Percentiles rank a stretch among this genome's conserved stretches.
Evolutionary conservation across 768 basidiomycete species (phyloP).

Genomic region (Trichaptum fuscoviolaceum): DNA sequence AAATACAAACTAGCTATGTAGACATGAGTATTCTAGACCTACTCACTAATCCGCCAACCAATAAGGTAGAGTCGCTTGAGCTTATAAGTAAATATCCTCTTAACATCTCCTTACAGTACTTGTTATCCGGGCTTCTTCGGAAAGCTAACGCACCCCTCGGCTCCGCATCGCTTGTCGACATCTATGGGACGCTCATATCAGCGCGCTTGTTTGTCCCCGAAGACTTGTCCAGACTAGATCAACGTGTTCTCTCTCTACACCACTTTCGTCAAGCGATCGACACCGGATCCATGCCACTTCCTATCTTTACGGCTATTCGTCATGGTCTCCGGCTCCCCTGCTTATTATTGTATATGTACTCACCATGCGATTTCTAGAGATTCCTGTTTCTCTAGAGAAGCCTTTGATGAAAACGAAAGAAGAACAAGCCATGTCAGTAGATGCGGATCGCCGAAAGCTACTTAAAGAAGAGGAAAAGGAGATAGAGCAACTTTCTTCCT

Average conservation of each 20-base stretch:
- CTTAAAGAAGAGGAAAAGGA: constrained; percentile 13
- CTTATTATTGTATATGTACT: not conserved
- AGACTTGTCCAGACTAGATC: constrained; percentile 15
- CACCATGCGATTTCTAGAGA: constrained; percentile 1
- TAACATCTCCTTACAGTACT: constrained; percentile 11
- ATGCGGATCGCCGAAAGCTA: constrained; percentile 7
- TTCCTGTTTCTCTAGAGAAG: constrained; percentile 5
- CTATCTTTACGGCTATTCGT: constrained; percentile 25
- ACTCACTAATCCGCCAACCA: constrained; percentile 20
- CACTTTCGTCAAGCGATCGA: constrained; percentile 19
- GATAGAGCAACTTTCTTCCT: constrained; percentile 14
- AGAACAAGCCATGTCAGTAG: constrained; percentile 13
- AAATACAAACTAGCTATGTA: constrained; percentile 23
- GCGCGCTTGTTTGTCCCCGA: constrained; percentile 22
- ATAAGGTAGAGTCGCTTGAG: constrained; percentile 11
- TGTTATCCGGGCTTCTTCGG: constrained; percentile 21
- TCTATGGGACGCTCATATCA: constrained; percentile 23
- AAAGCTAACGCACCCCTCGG: constrained; percentile 19
- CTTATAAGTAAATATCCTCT: not conserved
- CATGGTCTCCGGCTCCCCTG: constrained; percentile 16
- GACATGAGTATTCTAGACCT: constrained; percentile 22
- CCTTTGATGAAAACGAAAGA: constrained; percentile 2
- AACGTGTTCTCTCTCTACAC: constrained; percentile 19
- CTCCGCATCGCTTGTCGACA: constrained; percentile 20
- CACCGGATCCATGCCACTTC: constrained; percentile 19